These are phyloP conservation scores for Penicillium robsamsonii DNA, from an alignment of 495 filamentous ascomycete species.

Conservation along the genomic window DNA sequence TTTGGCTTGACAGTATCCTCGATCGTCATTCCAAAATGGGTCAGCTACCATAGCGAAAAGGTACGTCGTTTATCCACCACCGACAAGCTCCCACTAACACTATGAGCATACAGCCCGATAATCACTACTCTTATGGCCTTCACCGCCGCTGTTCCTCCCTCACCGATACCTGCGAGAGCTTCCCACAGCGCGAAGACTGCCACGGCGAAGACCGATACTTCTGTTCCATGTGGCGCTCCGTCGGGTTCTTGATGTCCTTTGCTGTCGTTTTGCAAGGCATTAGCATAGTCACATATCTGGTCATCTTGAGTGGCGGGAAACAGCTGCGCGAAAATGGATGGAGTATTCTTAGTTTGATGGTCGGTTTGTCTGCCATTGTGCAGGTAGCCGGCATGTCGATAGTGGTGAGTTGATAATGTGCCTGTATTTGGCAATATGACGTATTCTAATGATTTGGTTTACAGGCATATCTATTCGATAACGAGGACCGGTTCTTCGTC, in stretches of 20 bases:
- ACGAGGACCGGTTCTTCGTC: constrained; percentile 80
- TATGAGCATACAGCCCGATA: constrained; percentile 28
- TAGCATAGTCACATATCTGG: constrained; percentile 68
- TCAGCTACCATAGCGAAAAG: constrained; percentile 65
- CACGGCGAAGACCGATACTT: constrained; percentile 70
- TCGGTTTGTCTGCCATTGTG: constrained; percentile 58
- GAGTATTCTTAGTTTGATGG: constrained; percentile 64
- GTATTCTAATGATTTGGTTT: not conserved
- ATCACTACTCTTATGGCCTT: constrained; percentile 73
- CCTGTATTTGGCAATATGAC: not conserved
- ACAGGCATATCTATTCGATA: constrained; percentile 78
- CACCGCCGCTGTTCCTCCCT: constrained; percentile 74
- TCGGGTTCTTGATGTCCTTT: constrained; percentile 84
- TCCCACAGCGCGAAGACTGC: constrained; percentile 65
- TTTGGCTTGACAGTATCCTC: constrained; percentile 73
- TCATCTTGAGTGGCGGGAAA: constrained; percentile 74
- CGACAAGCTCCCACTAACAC: not conserved
- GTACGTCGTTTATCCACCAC: constrained; percentile 30
- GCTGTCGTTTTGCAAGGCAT: constrained; percentile 73
- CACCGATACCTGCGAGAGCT: constrained; percentile 53
- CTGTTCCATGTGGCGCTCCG: constrained; percentile 86
- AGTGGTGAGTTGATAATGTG: constrained; percentile 60
- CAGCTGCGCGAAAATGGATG: constrained; percentile 73
- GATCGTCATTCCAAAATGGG: constrained; percentile 76
- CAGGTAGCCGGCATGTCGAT: constrained; percentile 72